Percentiles rank a stretch among this genome's conserved stretches.
Conservation (phyloP, 1,284 basidiomycete species). For the Puccinia novopanici region DNA sequence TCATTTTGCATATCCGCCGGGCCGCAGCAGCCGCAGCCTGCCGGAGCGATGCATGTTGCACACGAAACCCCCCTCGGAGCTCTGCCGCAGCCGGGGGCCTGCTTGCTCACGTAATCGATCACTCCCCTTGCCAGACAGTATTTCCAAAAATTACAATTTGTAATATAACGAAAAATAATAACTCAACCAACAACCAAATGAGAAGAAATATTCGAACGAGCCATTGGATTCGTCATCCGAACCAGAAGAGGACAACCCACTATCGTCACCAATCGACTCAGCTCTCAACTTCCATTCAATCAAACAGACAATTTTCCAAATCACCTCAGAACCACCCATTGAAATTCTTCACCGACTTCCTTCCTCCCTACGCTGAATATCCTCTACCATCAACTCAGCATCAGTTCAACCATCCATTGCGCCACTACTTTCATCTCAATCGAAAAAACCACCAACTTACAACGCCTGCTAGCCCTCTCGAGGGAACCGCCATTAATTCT, state of each 20-base stretch:
- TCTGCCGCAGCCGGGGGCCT: neutral
- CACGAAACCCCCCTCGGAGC: neutral
- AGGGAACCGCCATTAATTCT: neutral
- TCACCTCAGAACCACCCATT: constrained; percentile 24
- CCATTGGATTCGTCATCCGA: constrained; percentile 19
- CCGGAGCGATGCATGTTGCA: neutral
- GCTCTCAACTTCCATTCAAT: neutral
- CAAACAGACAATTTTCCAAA: neutral
- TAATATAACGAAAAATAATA: neutral
- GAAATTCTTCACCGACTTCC: constrained; percentile 17
- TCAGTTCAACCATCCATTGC: neutral
- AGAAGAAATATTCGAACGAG: constrained; percentile 9
- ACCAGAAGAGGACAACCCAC: neutral
- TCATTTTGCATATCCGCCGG: constrained; percentile 5
- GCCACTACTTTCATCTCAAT: constrained; percentile 19
- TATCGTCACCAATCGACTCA: neutral
- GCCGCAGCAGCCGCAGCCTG: neutral
- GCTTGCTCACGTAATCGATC: constrained; percentile 12
- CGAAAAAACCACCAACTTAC: neutral
- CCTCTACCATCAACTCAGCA: neutral
- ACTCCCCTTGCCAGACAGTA: too few species aligned
- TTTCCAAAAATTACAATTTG: neutral
- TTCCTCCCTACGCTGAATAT: neutral
- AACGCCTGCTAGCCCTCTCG: neutral
- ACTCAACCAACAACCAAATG: neutral